Percentiles rank a stretch among this genome's conserved stretches.
Evolutionary conservation across 192 early-diverging fungal species (phyloP).

Genomic region (Geranomyces michiganensis): DNA sequence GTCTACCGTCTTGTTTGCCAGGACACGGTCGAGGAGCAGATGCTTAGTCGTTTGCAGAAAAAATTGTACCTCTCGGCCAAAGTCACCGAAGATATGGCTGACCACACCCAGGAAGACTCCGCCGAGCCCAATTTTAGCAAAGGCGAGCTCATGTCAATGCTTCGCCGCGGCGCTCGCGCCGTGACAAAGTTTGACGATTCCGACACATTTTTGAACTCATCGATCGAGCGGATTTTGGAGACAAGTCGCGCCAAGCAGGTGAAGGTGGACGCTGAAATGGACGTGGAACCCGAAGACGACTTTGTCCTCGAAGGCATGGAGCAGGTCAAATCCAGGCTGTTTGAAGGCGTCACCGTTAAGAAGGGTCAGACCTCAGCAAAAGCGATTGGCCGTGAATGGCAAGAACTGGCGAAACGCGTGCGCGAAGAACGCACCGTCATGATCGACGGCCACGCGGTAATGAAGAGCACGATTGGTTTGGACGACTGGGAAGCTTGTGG

Average conservation of each 20-base stretch:
- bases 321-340: conserved; percentile 30
- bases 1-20: conserved; percentile 72
- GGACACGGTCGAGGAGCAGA: conserved; percentile 76
- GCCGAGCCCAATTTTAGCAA: conserved; percentile 34
- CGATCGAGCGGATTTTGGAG: conserved; percentile 34
- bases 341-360: conserved; percentile 32
- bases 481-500: conserved; percentile 43
- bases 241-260: conserved; percentile 23
- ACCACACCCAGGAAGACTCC: conserved; percentile 3
- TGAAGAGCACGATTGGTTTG: conserved; percentile 40
- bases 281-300: conserved; percentile 19
- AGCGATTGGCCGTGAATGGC: conserved; percentile 34
- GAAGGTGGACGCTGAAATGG: conserved; percentile 20
- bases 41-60: conserved; percentile 58
- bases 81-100: conserved; percentile 37
- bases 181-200: conserved; percentile 19
- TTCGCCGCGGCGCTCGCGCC: conserved; percentile 40
- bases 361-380: conserved; percentile 20
- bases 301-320: conserved; percentile 40
- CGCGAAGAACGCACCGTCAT: conserved; percentile 37
- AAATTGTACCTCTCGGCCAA: conserved; percentile 59
- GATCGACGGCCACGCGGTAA: conserved; percentile 39
- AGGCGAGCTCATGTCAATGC: conserved; percentile 39
- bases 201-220: conserved; percentile 25
- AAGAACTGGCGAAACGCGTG: conserved; percentile 34